A percentile compares a stretch with the other conserved stretches of the same genome.
Conservation (phyloP, 108 stramenopile genomes). For the Skeletonema costatum region DNA sequence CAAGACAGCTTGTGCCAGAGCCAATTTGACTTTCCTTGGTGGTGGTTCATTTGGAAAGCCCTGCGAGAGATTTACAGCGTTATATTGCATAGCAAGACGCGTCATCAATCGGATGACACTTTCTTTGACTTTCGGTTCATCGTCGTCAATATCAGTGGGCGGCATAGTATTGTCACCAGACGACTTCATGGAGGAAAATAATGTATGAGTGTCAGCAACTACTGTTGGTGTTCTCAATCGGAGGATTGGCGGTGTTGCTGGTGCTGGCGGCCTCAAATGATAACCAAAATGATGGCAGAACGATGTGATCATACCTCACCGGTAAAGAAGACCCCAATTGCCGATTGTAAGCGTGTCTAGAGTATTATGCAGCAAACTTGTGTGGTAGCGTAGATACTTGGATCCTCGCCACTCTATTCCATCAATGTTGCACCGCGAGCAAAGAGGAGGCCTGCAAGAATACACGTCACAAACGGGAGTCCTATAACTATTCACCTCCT, state of each 20-base stretch:
- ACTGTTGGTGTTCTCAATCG: no score
- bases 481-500: no score
- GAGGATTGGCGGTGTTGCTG: not conserved
- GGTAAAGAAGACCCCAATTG: no score
- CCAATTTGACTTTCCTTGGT: conserved; percentile 50
- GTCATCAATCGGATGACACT: conserved; percentile 78
- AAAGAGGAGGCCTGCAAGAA: no score
- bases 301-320: not conserved
- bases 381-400: no score
- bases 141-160: not conserved
- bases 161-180: not conserved
- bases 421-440: no score
- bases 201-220: not conserved
- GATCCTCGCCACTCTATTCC: no score
- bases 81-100: conserved; percentile 56
- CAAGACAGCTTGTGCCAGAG: conserved; percentile 60
- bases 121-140: conserved; percentile 49
- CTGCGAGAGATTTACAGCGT: conserved; percentile 69
- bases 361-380: no score
- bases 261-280: not conserved
- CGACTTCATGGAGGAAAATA: not conserved
- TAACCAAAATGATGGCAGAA: not conserved
- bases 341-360: no score
- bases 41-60: conserved; percentile 77
- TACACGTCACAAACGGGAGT: no score